phyloP scores from a whole-genome alignment of 2,329 filamentous ascomycete species.

The Aspergillus brunneoviolaceus region DNA sequence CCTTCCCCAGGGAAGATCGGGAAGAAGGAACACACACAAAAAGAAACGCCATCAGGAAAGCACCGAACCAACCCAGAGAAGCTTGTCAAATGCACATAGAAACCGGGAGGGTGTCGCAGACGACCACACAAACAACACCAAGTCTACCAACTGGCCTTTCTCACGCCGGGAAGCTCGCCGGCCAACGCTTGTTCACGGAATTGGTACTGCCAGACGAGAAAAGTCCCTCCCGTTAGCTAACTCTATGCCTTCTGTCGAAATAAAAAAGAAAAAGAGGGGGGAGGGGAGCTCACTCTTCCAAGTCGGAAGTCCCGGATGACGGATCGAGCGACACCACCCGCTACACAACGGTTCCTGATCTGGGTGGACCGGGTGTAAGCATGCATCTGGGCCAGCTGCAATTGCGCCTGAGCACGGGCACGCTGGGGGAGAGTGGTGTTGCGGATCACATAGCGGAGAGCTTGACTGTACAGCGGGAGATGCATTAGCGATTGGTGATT shows the following conservation, averaged over 20 bases:
- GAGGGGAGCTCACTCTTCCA: conserved; percentile 68
- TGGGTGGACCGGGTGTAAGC: conserved; percentile 90
- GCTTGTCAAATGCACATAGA: conserved; percentile 1
- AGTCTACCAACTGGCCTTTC: conserved; percentile 89
- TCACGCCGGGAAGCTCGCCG: conserved; percentile 85
- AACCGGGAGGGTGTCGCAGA: background rate
- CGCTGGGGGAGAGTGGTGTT: conserved; percentile 83
- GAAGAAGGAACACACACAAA: background rate
- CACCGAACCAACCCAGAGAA: background rate
- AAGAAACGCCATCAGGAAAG: background rate
- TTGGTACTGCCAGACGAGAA: conserved; percentile 65
- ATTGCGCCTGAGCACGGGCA: conserved; percentile 84
- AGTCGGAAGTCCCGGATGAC: conserved; percentile 92
- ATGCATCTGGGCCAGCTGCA: conserved; percentile 93
- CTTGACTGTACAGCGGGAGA: conserved; percentile 65
- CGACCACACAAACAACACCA: conserved; percentile 5
- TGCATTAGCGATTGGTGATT: background rate
- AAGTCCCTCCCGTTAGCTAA: conserved; percentile 21
- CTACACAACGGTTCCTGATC: conserved; percentile 89
- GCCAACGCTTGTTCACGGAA: conserved; percentile 87
- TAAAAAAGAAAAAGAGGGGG: background rate
- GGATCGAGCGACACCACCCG: conserved; percentile 86
- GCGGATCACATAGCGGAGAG: conserved; percentile 85
- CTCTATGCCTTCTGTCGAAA: no score
- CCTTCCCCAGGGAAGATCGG: background rate